A percentile compares a stretch with the other conserved stretches of the same genome.
phyloP scores from a whole-genome alignment of 306 rosid species.

The Ammopiptanthus mongolicus region DNA sequence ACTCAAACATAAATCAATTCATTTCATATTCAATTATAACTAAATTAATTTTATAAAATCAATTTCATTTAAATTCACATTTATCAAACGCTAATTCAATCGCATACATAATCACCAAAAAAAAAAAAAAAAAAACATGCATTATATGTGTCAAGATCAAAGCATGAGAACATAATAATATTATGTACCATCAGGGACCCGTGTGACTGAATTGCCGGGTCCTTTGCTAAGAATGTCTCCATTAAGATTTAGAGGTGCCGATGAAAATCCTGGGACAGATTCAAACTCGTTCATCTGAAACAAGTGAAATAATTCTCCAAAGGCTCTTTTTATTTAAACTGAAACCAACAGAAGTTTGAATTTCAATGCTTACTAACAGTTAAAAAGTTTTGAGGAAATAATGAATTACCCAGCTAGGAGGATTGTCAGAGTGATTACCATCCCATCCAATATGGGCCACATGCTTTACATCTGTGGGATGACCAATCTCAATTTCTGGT shows the following conservation, averaged over 20 bases:
- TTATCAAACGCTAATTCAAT: too few species aligned
- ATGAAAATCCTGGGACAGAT: slow-evolving; percentile 25
- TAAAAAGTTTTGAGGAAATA: not conserved
- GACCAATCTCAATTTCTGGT: slow-evolving; percentile 72
- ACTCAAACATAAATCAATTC: too few species aligned
- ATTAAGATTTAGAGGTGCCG: slow-evolving; percentile 28
- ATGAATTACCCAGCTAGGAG: slow-evolving; percentile 78
- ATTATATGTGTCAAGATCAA: not conserved
- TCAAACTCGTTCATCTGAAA: slow-evolving; percentile 70
- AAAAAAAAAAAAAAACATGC: not conserved
- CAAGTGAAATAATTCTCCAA: not conserved
- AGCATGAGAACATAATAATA: not conserved
- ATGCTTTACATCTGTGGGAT: slow-evolving; percentile 94
- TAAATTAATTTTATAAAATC: too few species aligned
- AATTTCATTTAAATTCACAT: too few species aligned
- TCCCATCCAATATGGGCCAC: slow-evolving; percentile 91
- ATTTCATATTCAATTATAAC: too few species aligned
- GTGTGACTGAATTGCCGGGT: not conserved
- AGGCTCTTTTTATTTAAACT: not conserved
- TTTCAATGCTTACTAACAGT: not conserved
- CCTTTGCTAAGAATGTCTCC: slow-evolving; percentile 17
- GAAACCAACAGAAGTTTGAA: not conserved
- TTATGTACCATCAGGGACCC: slow-evolving; percentile 25
- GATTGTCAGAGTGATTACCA: slow-evolving; percentile 72
- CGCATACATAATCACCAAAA: not conserved